phyloP scores from a whole-genome alignment of 768 basidiomycete species.

The Russula olivacea region DNA sequence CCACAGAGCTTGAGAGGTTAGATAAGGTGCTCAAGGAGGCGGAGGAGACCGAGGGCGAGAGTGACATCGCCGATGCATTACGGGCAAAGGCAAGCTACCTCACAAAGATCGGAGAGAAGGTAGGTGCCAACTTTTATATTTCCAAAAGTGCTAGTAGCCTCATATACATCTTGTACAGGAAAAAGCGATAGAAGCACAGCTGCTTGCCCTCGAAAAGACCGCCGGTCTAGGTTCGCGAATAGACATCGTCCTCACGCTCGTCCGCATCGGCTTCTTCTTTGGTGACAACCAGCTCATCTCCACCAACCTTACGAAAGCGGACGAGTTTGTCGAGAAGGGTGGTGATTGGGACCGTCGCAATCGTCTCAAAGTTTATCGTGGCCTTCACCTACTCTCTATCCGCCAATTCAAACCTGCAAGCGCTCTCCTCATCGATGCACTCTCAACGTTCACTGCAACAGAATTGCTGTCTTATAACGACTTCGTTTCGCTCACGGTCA shows the following conservation, averaged over 20 bases:
- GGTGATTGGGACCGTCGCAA: constrained; percentile 99
- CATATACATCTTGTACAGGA: constrained; percentile 44
- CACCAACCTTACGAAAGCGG: constrained; percentile 68
- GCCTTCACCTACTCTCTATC: constrained; percentile 75
- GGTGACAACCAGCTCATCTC: constrained; percentile 67
- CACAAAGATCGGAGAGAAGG: constrained; percentile 83
- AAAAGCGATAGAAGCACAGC: constrained; percentile 71
- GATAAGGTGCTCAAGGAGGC: constrained; percentile 81
- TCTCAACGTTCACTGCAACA: constrained; percentile 91
- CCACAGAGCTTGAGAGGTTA: constrained; percentile 62
- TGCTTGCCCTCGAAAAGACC: constrained; percentile 82
- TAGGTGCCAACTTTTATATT: constrained; percentile 20
- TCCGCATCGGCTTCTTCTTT: constrained; percentile 89
- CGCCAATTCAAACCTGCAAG: constrained; percentile 88
- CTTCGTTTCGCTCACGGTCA: constrained; percentile 80
- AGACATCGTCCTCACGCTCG: constrained; percentile 84
- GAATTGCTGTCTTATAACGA: constrained; percentile 86
- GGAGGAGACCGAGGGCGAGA: constrained; percentile 86
- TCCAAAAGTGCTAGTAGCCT: background rate
- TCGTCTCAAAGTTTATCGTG: constrained; percentile 92
- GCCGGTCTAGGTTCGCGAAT: constrained; percentile 90
- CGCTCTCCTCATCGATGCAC: constrained; percentile 82
- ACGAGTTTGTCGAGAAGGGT: constrained; percentile 87
- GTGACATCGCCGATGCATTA: constrained; percentile 85
- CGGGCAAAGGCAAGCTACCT: constrained; percentile 80